Evolutionary conservation across 805 yeast genomes (phyloP).

Genomic region (Allodekkera sacchari): DNA sequence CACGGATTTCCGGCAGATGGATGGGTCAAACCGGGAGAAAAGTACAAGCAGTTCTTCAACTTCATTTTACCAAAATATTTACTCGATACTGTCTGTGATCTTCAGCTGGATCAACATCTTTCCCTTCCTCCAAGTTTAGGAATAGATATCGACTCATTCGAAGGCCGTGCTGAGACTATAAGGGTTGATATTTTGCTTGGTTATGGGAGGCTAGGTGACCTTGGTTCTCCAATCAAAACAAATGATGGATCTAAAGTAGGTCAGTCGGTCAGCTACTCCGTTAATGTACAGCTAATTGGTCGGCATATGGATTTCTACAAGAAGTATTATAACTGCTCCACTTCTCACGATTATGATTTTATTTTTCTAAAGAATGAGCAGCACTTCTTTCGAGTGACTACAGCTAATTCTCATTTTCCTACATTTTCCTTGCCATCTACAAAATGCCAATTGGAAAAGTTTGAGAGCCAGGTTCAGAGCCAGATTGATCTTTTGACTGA

Average conservation of each 20-base stretch:
- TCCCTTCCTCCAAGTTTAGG: conserved; percentile 35
- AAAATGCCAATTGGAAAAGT: conserved; percentile 6
- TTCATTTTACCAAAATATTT: conserved; percentile 47
- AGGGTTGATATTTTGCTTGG: conserved; percentile 35
- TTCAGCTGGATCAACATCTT: conserved; percentile 28
- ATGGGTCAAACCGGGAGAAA: conserved; percentile 35
- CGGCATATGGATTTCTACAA: conserved; percentile 24
- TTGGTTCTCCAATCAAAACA: conserved; percentile 47
- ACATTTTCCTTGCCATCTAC: conserved; percentile 5
- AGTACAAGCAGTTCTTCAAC: conserved; percentile 47
- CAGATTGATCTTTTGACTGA: conserved; percentile 7
- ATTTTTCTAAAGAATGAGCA: conserved; percentile 13
- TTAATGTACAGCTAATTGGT: conserved; percentile 50
- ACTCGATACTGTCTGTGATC: conserved; percentile 44
- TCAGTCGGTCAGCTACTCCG: conserved; percentile 38
- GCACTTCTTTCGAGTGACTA: conserved; percentile 16
- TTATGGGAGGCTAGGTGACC: conserved; percentile 41
- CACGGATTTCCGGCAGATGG: conserved; percentile 38
- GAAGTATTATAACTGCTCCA: conserved; percentile 11
- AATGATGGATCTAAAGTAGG: conserved; percentile 35
- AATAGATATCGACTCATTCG: conserved; percentile 19
- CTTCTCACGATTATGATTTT: conserved; percentile 17
- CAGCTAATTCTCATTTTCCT: conserved; percentile 4
- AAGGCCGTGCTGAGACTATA: conserved; percentile 17
- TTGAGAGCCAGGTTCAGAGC: conserved; percentile 8